Evolutionary conservation across 1,139 yeast species (phyloP).

Genomic region (Taiozyma sp.): DNA sequence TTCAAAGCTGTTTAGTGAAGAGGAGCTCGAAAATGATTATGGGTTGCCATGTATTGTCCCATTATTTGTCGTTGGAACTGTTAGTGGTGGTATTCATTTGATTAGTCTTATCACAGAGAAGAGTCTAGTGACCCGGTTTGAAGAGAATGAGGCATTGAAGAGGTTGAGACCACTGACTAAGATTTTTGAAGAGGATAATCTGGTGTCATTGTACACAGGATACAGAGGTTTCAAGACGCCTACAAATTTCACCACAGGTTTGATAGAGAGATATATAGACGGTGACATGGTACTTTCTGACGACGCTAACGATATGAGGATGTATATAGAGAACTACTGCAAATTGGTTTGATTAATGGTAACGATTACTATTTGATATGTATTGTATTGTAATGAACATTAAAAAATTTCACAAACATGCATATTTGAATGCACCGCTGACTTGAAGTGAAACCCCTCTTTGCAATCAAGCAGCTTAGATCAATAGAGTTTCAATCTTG

Average conservation of each 20-base stretch:
- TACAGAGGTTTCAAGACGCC: not conserved
- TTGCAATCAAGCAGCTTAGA: slow-evolving; percentile 38
- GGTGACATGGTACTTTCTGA: slow-evolving; percentile 14
- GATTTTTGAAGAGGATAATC: not conserved
- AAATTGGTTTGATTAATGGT: slow-evolving; percentile 3
- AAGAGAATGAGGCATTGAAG: slow-evolving; percentile 1
- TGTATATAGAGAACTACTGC: slow-evolving; percentile 6
- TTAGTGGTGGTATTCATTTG: slow-evolving; percentile 21
- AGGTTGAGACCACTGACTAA: not conserved
- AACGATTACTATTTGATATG: not conserved
- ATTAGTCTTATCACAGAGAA: slow-evolving; percentile 12
- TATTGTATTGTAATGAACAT: slow-evolving; percentile 1
- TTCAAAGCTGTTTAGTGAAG: not conserved
- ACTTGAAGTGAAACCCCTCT: not conserved
- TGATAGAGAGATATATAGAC: slow-evolving; percentile 9
- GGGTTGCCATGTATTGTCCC: slow-evolving; percentile 15
- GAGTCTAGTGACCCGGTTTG: not conserved
- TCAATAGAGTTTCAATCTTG: slow-evolving; percentile 96
- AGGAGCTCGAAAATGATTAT: not conserved
- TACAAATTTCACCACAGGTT: not conserved
- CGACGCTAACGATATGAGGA: slow-evolving; percentile 5
- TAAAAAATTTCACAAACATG: not conserved
- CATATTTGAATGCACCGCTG: slow-evolving; percentile 7
- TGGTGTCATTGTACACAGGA: not conserved
- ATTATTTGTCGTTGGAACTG: slow-evolving; percentile 22